Base-by-base conservation (phyloP, 495 filamentous ascomycete species). In the Xylaria nigripes region DNA sequence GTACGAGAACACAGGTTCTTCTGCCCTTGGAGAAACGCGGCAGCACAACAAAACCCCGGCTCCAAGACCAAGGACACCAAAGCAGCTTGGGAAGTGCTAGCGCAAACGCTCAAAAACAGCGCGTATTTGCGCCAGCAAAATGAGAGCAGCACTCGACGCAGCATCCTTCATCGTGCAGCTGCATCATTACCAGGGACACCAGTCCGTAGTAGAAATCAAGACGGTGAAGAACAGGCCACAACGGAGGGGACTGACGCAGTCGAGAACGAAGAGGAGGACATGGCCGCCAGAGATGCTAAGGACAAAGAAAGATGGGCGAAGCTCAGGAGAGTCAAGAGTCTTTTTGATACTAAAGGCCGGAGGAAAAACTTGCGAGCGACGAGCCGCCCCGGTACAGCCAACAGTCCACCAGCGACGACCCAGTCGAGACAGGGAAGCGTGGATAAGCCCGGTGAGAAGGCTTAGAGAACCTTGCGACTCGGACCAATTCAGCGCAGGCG, bases 1-100 rank as follows among this genome's bases (percentile, higher is more conserved):
- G 63, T 82, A 7, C 69, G 72, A 15, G 85, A 89, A 61, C 87
- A 92, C 62, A 78, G 88, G 64, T 85, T 87, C 55, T 90, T 89
- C 64, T 92, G 87, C 60, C 87, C 87, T 3, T 92, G 87, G 87
- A 74, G 86, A 59, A 86, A 82, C 59, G 67, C 77, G 13, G 55
- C 63, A 0, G 73, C 79, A 9, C 87, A 92, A 65, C 66, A 70
- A 23, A 76, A 73, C 44, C 65, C 72, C 15, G 74, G 69, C 6
- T 61, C 63, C 36, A 61, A 58, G 6, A 55, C 46, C 15, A 30
- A 58, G 1, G 61, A 61, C 43, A 66, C 65, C 42, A 66, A 70
- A 49, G 65, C 75, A 0, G 72, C 62, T 6, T 76, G 75, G 75
- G 70, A 75, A 50, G 60, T 76, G 1, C 62, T 78, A 1, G 62